Conservation (phyloP, 2,329 filamentous ascomycete species). For the Claviceps africana region DNA sequence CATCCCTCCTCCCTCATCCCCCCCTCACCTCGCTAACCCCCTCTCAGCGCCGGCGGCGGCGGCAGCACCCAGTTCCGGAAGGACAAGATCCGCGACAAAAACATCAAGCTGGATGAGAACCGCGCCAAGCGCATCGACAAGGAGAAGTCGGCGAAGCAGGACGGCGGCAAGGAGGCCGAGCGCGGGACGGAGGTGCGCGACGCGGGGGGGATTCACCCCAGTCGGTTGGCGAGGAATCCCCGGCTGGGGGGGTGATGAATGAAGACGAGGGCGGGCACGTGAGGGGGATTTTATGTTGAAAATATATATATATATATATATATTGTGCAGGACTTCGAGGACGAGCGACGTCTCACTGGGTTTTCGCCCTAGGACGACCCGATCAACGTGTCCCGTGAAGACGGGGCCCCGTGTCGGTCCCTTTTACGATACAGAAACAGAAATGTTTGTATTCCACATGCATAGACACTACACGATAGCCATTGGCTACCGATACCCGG, state of each 20-base stretch:
- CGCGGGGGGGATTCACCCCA: slow-evolving; percentile 33
- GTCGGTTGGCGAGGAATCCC: slow-evolving; percentile 24
- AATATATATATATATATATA: too few species aligned
- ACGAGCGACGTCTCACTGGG: too few species aligned
- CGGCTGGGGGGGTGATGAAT: slow-evolving; percentile 2
- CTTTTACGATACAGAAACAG: too few species aligned
- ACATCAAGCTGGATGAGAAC: slow-evolving; percentile 65
- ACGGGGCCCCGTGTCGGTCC: too few species aligned
- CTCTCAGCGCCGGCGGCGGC: slow-evolving; percentile 62
- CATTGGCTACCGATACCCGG: too few species aligned
- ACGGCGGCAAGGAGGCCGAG: slow-evolving; percentile 12
- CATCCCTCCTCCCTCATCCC: too few species aligned
- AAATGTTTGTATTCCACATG: too few species aligned
- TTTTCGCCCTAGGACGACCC: too few species aligned
- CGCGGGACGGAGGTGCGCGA: slow-evolving; percentile 14
- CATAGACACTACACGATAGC: too few species aligned
- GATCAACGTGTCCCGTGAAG: too few species aligned
- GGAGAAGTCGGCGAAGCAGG: slow-evolving; percentile 25
- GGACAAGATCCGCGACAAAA: slow-evolving; percentile 73
- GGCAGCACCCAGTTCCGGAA: slow-evolving; percentile 59
- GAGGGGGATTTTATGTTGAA: too few species aligned
- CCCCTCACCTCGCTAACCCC: not conserved
- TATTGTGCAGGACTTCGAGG: too few species aligned
- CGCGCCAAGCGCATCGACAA: slow-evolving; percentile 33
- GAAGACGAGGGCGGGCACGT: not conserved